These are phyloP conservation scores for Symbiodinium pilosum DNA, from an alignment of 73 alveolate species.

Conservation along the genomic window DNA sequence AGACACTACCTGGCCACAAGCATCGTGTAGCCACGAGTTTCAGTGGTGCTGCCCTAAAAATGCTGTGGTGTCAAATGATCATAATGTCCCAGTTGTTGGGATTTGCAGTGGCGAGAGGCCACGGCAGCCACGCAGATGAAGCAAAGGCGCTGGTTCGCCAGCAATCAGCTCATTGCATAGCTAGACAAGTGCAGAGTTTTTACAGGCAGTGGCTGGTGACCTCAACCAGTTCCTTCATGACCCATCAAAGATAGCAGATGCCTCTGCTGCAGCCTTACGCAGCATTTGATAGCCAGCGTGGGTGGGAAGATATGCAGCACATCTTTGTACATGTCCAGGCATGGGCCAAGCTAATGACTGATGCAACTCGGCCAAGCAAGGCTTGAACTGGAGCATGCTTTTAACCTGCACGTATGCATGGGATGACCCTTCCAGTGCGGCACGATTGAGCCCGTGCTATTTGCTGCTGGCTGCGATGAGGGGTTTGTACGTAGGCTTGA, in stretches of 20 bases:
- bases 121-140: conserved; percentile 7
- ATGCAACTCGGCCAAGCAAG: conserved; percentile 5
- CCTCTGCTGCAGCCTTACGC: background rate
- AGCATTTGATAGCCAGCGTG: no score
- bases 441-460: no score
- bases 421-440: no score
- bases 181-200: no score
- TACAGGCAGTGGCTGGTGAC: conserved; percentile 2
- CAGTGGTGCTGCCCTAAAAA: background rate
- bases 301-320: background rate
- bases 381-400: no score
- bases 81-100: no score
- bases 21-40: background rate
- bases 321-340: background rate
- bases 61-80: background rate
- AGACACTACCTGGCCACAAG: background rate
- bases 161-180: background rate
- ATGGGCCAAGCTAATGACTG: conserved; percentile 82
- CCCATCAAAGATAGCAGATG: conserved; percentile 40
- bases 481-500: no score
- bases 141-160: background rate
- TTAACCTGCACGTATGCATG: no score
- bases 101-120: no score
- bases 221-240: conserved; percentile 12
- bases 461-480: no score